A percentile compares a stretch with the other conserved stretches of the same genome.
phyloP scores from a whole-genome alignment of 2,329 filamentous ascomycete species.

The Cercospora sp. region DNA sequence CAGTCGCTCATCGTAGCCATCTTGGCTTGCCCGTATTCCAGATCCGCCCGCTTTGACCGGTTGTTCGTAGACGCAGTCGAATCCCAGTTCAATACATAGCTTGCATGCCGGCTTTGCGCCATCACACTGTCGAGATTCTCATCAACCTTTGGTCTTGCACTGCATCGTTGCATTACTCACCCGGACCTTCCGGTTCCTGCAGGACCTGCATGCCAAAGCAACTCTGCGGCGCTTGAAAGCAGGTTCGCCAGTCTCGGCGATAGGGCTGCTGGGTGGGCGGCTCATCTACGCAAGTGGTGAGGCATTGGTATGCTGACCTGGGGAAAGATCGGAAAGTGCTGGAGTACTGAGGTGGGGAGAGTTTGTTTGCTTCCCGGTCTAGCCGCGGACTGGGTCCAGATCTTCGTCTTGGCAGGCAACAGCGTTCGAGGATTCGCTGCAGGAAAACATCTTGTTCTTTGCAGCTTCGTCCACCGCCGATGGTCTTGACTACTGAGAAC shows the following conservation, averaged over 20 bases:
- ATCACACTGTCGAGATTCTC: background rate
- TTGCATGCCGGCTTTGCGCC: slow-evolving; percentile 9
- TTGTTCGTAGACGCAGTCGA: slow-evolving; percentile 11
- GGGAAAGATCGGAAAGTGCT: background rate
- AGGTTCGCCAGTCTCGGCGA: background rate
- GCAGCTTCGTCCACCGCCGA: no score
- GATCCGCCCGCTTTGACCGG: background rate
- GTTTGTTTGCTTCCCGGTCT: background rate
- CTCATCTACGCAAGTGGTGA: background rate
- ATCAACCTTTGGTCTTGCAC: no score
- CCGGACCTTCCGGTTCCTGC: slow-evolving; percentile 2
- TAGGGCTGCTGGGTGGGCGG: background rate
- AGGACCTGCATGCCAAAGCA: slow-evolving; percentile 4
- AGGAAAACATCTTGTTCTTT: no score
- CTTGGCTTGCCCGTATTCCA: background rate
- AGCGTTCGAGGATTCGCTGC: no score
- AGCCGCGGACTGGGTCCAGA: background rate
- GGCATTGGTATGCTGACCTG: background rate
- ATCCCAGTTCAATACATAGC: slow-evolving; percentile 9
- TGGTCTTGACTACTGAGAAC: no score
- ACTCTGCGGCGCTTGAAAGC: slow-evolving; percentile 4
- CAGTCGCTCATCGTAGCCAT: slow-evolving; percentile 7
- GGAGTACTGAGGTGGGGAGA: background rate
- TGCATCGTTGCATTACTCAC: background rate
- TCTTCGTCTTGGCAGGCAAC: background rate